A percentile compares a stretch with the other conserved stretches of the same genome.
phyloP scores from a whole-genome alignment of 768 basidiomycete genomes.

The Collybia sordida region DNA sequence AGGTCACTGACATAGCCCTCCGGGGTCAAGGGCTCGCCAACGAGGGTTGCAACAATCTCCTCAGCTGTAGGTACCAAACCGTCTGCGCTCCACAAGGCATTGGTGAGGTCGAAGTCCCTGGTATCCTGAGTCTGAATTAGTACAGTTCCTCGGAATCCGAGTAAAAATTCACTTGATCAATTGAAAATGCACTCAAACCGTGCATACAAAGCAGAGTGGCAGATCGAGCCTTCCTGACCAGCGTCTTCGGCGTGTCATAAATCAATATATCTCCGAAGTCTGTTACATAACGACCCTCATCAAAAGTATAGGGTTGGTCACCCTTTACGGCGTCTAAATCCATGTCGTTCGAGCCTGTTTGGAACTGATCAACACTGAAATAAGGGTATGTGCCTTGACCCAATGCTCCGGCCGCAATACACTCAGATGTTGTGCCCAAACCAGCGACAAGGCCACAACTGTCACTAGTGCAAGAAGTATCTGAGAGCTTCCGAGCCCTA shows the following conservation, averaged over 20 bases:
- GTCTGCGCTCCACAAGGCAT: not conserved
- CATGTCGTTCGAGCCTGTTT: not conserved
- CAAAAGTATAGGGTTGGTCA: not conserved
- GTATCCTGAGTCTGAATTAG: not conserved
- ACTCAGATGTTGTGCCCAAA: not conserved
- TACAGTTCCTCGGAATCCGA: not conserved
- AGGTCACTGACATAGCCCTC: not conserved
- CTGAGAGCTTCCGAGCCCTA: no score
- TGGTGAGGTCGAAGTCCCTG: not conserved
- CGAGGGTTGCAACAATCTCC: not conserved
- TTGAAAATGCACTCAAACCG: conserved; percentile 1
- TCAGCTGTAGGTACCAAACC: not conserved
- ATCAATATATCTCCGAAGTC: not conserved
- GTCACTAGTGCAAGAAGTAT: no score
- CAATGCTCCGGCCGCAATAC: conserved; percentile 1
- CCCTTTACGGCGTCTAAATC: conserved; percentile 2
- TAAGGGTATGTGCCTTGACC: conserved; percentile 12
- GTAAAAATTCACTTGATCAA: not conserved
- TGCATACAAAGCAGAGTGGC: conserved; percentile 1
- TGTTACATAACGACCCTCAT: not conserved
- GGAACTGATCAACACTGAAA: not conserved
- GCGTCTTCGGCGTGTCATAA: not conserved
- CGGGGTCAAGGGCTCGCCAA: not conserved
- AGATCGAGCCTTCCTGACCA: not conserved
- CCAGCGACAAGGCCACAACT: no score